A percentile compares a stretch with the other conserved stretches of the same genome.
These are phyloP conservation scores for Termitomyces sp. DNA, from an alignment of 768 basidiomycete genomes.

Conservation along the genomic window DNA sequence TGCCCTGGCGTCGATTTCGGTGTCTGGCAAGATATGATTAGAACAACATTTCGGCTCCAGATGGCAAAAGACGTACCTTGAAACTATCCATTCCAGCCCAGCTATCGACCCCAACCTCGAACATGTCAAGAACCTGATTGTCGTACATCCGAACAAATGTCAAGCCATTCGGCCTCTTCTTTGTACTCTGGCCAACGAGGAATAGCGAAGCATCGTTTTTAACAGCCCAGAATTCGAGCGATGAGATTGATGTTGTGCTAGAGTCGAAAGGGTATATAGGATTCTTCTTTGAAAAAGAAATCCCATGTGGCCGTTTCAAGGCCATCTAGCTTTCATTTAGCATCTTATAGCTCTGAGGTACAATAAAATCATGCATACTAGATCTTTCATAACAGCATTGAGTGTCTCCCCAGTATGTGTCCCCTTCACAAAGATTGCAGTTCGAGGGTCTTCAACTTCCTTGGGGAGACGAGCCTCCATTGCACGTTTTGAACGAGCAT, in stretches of 20 bases:
- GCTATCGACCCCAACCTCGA: slow-evolving; percentile 85
- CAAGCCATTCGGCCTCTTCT: slow-evolving; percentile 89
- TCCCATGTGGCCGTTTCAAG: slow-evolving; percentile 85
- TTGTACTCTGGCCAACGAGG: slow-evolving; percentile 84
- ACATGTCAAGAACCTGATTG: slow-evolving; percentile 85
- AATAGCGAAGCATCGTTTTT: slow-evolving; percentile 97
- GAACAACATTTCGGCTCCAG: background rate
- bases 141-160: slow-evolving; percentile 87
- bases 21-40: slow-evolving; percentile 45
- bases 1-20: slow-evolving; percentile 86
- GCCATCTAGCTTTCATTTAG: slow-evolving; percentile 61
- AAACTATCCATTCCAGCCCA: slow-evolving; percentile 77
- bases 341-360: background rate
- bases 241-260: slow-evolving; percentile 39
- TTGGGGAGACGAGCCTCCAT: slow-evolving; percentile 84
- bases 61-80: slow-evolving; percentile 55
- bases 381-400: slow-evolving; percentile 78
- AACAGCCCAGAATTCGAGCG: slow-evolving; percentile 86
- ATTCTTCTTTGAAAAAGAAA: slow-evolving; percentile 95
- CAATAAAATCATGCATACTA: slow-evolving; percentile 39
- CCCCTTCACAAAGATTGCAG: slow-evolving; percentile 86
- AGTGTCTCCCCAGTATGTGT: slow-evolving; percentile 81
- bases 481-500: slow-evolving; percentile 90
- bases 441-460: slow-evolving; percentile 83
- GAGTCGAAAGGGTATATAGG: slow-evolving; percentile 87